phyloP scores from a whole-genome alignment of 2,329 filamentous ascomycete species.

The Leptographium galeiforme region DNA sequence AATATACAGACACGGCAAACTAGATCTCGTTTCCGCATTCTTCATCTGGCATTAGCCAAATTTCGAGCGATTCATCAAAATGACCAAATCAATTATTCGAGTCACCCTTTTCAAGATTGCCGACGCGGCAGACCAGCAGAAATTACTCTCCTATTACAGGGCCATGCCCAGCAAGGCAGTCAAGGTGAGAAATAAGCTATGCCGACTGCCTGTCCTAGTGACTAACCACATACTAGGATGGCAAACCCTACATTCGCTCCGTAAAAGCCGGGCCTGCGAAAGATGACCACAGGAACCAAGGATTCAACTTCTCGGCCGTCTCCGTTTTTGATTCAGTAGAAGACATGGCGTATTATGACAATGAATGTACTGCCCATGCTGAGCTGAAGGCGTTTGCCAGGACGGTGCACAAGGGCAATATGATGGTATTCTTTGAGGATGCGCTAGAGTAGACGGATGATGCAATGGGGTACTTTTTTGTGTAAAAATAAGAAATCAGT shows the following conservation, averaged over 20 bases:
- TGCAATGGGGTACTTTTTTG: background rate
- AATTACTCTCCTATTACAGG: conserved; percentile 19
- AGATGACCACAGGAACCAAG: conserved; percentile 40
- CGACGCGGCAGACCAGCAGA: conserved; percentile 17
- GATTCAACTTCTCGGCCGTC: conserved; percentile 42
- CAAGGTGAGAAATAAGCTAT: conserved; percentile 15
- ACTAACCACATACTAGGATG: conserved; percentile 28
- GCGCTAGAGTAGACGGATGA: background rate
- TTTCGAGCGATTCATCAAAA: background rate
- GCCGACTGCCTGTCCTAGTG: no score
- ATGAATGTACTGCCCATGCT: conserved; percentile 21
- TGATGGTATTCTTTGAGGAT: conserved; percentile 39
- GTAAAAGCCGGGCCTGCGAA: conserved; percentile 34
- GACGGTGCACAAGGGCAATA: conserved; percentile 21
- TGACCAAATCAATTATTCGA: conserved; percentile 11
- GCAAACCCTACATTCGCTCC: conserved; percentile 45
- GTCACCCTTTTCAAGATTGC: conserved; percentile 27
- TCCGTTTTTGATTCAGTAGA: conserved; percentile 42
- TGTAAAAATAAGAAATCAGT: no score
- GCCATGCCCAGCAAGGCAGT: conserved; percentile 18
- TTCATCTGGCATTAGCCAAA: no score
- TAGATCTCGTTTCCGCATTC: no score
- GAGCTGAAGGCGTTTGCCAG: conserved; percentile 20
- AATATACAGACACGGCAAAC: no score
- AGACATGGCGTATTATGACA: conserved; percentile 51